Conservation (phyloP, 306 rosid species). For the Trifolium subterraneum region DNA sequence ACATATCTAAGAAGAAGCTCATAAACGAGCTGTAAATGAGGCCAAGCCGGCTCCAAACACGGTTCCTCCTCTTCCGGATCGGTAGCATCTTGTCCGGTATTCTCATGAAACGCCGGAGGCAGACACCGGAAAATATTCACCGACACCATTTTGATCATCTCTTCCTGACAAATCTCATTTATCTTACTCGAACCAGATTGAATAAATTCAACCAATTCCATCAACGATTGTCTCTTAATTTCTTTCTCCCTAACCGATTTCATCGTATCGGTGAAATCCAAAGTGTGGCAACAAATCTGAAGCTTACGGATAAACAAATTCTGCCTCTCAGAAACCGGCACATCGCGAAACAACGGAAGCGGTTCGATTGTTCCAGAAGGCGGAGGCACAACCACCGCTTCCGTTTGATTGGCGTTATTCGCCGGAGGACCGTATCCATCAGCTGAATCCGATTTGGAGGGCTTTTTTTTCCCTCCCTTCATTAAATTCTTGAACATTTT, state of each 20-base stretch:
- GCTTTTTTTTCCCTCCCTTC: conserved; percentile 85
- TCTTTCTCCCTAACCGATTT: conserved; percentile 86
- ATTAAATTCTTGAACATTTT: conserved; percentile 88
- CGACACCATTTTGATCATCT: conserved; percentile 88
- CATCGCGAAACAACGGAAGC: conserved; percentile 72
- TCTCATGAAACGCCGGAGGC: conserved; percentile 87
- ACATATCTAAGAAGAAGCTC: conserved; percentile 91
- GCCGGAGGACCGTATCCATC: conserved; percentile 61
- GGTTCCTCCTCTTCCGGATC: conserved; percentile 97
- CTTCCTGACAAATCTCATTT: conserved; percentile 87
- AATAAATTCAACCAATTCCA: conserved; percentile 88
- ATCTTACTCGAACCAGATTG: conserved; percentile 91
- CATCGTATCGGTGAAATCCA: conserved; percentile 77
- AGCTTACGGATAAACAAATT: conserved; percentile 71
- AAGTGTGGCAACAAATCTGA: conserved; percentile 71
- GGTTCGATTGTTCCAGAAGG: conserved; percentile 74
- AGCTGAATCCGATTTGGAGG: conserved; percentile 76
- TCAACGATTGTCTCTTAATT: conserved; percentile 78
- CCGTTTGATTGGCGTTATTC: conserved; percentile 40
- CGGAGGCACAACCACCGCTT: conserved; percentile 38
- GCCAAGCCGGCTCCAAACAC: conserved; percentile 84
- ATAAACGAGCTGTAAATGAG: conserved; percentile 89
- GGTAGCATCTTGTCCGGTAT: conserved; percentile 70
- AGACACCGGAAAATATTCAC: conserved; percentile 85
- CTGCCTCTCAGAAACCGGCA: conserved; percentile 71